phyloP scores from a whole-genome alignment of 164 flowering plant genomes.

The Euptelea pleiosperma region DNA sequence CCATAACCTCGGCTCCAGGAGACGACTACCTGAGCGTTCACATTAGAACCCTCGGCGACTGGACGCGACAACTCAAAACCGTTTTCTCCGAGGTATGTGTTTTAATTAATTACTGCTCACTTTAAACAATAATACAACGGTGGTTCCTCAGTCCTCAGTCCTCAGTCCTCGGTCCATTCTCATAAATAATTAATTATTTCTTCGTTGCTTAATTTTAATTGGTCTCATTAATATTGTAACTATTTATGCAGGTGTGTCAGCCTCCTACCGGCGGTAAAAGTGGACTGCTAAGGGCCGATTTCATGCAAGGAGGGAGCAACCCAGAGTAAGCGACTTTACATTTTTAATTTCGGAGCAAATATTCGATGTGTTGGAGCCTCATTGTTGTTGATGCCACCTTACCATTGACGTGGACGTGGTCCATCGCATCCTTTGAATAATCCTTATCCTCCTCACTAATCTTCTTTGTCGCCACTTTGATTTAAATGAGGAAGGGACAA shows the following conservation, averaged over 20 bases:
- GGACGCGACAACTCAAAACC: constrained; percentile 54
- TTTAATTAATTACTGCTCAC: background rate
- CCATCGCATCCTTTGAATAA: too few species aligned
- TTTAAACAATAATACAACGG: too few species aligned
- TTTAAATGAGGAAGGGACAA: too few species aligned
- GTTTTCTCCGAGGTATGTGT: constrained; percentile 56
- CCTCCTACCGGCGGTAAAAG: constrained; percentile 56
- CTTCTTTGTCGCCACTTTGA: too few species aligned
- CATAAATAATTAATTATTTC: background rate
- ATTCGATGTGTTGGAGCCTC: too few species aligned
- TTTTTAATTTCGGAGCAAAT: too few species aligned
- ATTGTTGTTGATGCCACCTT: too few species aligned
- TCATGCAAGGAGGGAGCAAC: constrained; percentile 32
- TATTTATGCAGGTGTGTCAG: constrained; percentile 51
- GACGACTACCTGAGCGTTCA: constrained; percentile 39
- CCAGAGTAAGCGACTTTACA: constrained; percentile 45
- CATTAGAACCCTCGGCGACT: constrained; percentile 36
- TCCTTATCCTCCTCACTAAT: too few species aligned
- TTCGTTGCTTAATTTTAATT: background rate
- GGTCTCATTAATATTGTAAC: background rate
- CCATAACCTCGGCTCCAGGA: constrained; percentile 38
- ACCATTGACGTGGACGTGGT: too few species aligned
- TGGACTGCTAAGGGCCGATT: constrained; percentile 59
- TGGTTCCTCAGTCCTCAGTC: too few species aligned
- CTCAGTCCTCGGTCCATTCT: background rate